Evolutionary conservation across 805 yeast species (phyloP), one percentile per base, ranked within the genome.

Genomic region (Pichia sporocuriosa): DNA sequence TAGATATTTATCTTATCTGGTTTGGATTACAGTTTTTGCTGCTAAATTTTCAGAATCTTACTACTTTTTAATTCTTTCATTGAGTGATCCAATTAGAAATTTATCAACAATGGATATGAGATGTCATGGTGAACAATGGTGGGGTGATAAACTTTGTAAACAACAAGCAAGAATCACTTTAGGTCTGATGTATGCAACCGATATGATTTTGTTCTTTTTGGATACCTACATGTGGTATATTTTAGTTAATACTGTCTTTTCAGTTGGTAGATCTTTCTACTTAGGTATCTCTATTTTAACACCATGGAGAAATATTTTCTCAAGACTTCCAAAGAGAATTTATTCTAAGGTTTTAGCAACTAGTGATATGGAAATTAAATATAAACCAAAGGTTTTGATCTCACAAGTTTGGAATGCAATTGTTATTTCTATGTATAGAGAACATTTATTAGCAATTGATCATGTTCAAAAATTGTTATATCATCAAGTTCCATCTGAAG

Each of bases 221-320:
- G 99, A 93, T 84, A 87, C 98, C 47, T 93, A 87, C 66, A 77
- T 93, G 83, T 93, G 99, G 99, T 93, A 93, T 75, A 89, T 93
- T 72, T 72, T 93, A 56, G 81, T 84, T 65, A 93, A 90, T 77
- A 84, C 95, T 67, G 77, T 87, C 53, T 89, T 87, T 79, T 90
- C 97, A 48, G 87, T 93, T 58, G 97, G 96, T 56, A 86, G 96
- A 63, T 93, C 98, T 13, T 93, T 93, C 77, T 93, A 90, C 75
- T 76, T 94, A 66, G 99, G 99, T 83, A 89, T 93, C 57, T 93
- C 99, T 35, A 90, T 93, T 52, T 79, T 89, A 73, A 93, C 99
- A 32, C 99, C 99, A 49, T 93, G 99, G 99, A 86, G 97, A 79
- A 93, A 94, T 65, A 89, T 93, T 55, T 93, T 90, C 74, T 81